Evolutionary conservation across 805 yeast species (phyloP), one percentile per base, ranked within the genome.

Genomic region (Wickerhamomyces kurtzmanii): DNA sequence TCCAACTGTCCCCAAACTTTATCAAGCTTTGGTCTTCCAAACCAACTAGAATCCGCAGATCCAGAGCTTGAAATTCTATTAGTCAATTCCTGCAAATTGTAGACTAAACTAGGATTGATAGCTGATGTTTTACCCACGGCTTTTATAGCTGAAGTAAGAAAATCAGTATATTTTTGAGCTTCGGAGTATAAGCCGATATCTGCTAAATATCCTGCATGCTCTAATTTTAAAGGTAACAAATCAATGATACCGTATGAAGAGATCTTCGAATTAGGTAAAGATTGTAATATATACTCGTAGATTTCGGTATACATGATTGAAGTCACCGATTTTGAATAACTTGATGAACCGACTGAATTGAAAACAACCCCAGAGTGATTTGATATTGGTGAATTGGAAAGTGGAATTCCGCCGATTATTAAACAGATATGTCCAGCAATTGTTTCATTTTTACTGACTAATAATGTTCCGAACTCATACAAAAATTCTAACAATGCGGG

Each of bases 1-100:
- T 84, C 94, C 24, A 84, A 53, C 23, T 80, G 87, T 8, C 91
- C 89, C 94, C 94, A 84, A 30, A 85, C 77, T 46, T 73, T 79
- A 40, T 86, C 94, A 29, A 84, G 60, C 39, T 71, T 75, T 15
- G 79, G 80, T 43, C 76, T 75, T 10, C 83, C 78, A 38, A 86
- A 68, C 96, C 96, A 87, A 5, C 86, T 67, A 17, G 70, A 67
- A 23, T 66, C 71, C 14, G 57, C 43, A 15, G 68, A 64, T 27
- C 66, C 69, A 15, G 58, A 33, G 8, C 65, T 71, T 6, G 71
- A 59, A 15, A 72, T 43, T 38, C 75, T 62, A 32, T 61, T 62
- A 21, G 58, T 47, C 35, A 74, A 50, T 6, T 50, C 51, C 12
- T 56, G 57, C 17, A 65, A 42, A 3, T 53, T 49, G 14, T 49